phyloP scores from a whole-genome alignment of 495 filamentous ascomycete species.

The Trichoderma erinaceum region DNA sequence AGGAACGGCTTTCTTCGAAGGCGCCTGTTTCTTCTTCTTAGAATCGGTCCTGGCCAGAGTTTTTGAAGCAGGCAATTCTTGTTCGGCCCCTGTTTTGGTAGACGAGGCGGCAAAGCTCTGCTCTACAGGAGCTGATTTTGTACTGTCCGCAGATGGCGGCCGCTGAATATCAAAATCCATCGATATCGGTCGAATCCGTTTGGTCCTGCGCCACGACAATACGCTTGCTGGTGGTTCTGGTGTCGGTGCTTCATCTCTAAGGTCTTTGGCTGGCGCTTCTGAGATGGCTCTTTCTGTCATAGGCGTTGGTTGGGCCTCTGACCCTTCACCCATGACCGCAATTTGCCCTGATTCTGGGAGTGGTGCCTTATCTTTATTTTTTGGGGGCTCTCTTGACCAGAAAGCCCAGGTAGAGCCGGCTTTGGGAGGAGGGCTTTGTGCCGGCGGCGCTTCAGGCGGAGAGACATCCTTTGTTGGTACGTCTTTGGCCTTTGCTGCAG shows the following conservation, averaged over 20 bases:
- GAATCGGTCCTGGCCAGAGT: conserved; percentile 23
- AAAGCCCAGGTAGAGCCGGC: conserved; percentile 77
- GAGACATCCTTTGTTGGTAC: conserved; percentile 19
- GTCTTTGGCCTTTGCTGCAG: conserved; percentile 19
- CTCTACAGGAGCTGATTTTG: conserved; percentile 21
- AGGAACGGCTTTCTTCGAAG: conserved; percentile 15
- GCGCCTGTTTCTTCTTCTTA: conserved; percentile 4
- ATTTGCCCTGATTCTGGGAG: conserved; percentile 55
- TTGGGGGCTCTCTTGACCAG: conserved; percentile 62
- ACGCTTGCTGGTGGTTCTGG: conserved; percentile 22
- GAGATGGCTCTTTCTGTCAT: conserved; percentile 50
- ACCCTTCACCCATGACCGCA: conserved; percentile 60
- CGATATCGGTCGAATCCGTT: conserved; percentile 43
- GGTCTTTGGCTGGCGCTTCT: conserved; percentile 35
- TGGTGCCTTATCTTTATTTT: conserved; percentile 27
- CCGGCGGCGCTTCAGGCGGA: not conserved
- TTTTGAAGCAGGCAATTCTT: not conserved
- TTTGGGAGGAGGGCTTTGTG: conserved; percentile 26
- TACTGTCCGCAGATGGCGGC: conserved; percentile 20
- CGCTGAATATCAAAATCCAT: conserved; percentile 35
- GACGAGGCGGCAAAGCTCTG: not conserved
- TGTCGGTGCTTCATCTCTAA: conserved; percentile 24
- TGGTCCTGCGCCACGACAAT: conserved; percentile 30
- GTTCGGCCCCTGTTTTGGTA: not conserved
- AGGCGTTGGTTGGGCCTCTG: conserved; percentile 54